A percentile compares a stretch with the other conserved stretches of the same genome.
Conservation (phyloP, 169 alveolate species). For the Eimeria necatrix region DNA sequence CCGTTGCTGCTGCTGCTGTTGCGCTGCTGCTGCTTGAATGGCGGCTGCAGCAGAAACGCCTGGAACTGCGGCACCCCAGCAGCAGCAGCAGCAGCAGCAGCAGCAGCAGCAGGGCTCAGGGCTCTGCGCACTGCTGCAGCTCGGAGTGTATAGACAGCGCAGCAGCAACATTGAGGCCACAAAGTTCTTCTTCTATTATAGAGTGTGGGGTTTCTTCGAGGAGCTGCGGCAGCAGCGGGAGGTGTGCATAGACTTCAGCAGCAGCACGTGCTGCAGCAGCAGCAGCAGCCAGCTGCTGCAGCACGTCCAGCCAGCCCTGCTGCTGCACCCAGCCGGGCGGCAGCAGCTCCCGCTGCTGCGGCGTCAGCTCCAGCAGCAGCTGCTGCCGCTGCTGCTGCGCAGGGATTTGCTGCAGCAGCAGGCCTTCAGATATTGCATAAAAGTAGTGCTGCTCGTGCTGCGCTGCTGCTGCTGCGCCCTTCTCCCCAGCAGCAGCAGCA, state of each 20-base stretch:
- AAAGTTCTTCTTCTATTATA: neutral
- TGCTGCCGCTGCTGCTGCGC: conserved; percentile 70
- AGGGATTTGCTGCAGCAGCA: conserved; percentile 62
- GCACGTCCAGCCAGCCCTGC: conserved; percentile 30
- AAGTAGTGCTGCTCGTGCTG: neutral
- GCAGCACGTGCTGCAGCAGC: conserved; percentile 49
- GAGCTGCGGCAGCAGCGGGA: conserved; percentile 67
- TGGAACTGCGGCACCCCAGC: neutral
- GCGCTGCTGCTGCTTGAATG: neutral
- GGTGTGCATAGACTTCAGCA: conserved; percentile 59
- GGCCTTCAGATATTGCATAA: conserved; percentile 3
- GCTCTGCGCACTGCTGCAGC: neutral
- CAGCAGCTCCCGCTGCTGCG: neutral
- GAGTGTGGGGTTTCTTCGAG: neutral
- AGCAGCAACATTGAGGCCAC: neutral
- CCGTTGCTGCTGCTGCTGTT: neutral
- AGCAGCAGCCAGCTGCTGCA: conserved; percentile 51
- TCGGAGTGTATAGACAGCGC: conserved; percentile 7
- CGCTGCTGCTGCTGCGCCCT: neutral
- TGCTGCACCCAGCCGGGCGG: conserved; percentile 11
- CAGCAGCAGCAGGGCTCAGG: conserved; percentile 36
- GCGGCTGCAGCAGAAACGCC: neutral
- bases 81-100: conserved; percentile 47
- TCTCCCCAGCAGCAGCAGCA: neutral
- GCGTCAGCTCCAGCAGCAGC: conserved; percentile 30